These are phyloP conservation scores for Claviceps humidiphila DNA, from an alignment of 2,329 filamentous ascomycete species.

Conservation along the genomic window DNA sequence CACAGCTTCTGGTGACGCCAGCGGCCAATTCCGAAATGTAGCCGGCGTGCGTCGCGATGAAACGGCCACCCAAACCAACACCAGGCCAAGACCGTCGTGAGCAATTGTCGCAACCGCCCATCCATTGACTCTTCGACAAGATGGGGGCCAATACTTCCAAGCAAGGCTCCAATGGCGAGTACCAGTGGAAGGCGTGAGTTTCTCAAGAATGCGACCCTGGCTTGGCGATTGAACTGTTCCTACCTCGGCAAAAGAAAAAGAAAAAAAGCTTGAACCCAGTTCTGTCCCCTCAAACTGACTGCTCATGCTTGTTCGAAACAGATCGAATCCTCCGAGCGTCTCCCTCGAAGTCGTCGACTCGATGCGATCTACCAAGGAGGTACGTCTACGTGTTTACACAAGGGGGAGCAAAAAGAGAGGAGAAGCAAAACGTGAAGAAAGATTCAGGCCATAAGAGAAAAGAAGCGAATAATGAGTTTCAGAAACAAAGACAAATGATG, in stretches of 20 bases:
- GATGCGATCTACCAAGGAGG: conserved; percentile 75
- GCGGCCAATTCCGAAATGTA: too few relatives aligned
- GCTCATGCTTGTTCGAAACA: conserved; percentile 13
- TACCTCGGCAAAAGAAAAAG: not conserved
- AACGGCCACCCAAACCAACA: conserved; percentile 9
- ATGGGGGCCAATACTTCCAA: conserved; percentile 48
- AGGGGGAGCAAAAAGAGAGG: too few relatives aligned
- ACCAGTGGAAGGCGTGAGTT: conserved; percentile 44
- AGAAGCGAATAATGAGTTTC: too few relatives aligned
- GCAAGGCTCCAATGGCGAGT: conserved; percentile 22
- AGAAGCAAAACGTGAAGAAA: too few relatives aligned
- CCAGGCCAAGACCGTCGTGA: conserved; percentile 13
- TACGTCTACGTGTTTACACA: conserved; percentile 26
- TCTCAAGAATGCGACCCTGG: too few relatives aligned
- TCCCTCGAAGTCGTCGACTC: conserved; percentile 73
- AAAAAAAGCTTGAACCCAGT: not conserved
- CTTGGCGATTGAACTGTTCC: too few relatives aligned
- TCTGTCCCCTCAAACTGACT: not conserved
- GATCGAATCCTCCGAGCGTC: conserved; percentile 39
- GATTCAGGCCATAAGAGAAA: too few relatives aligned
- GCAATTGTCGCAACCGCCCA: conserved; percentile 17
- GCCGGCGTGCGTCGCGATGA: too few relatives aligned
- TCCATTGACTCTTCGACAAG: conserved; percentile 25
- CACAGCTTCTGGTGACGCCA: too few relatives aligned
- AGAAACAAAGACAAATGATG: too few relatives aligned